Conservation (phyloP, 2,329 filamentous ascomycete species). For the Xylariales sp. region DNA sequence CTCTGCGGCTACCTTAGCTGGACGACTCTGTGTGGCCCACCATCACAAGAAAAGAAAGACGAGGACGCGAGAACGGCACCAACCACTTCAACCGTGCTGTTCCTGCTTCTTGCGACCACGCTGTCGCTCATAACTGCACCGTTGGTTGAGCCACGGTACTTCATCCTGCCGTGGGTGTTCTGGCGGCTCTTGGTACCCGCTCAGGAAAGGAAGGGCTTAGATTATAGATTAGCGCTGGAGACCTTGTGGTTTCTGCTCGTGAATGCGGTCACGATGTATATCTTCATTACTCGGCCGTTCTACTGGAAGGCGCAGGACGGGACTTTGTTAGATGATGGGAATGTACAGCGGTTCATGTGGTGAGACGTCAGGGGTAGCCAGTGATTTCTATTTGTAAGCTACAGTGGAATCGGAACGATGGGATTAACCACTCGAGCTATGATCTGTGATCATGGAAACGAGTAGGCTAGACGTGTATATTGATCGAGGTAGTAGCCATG, state of each 20-base stretch:
- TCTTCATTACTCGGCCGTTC: conserved; percentile 67
- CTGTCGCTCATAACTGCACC: conserved; percentile 83
- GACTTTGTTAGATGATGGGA: conserved; percentile 47
- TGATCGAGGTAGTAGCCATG: no score
- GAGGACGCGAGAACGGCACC: conserved; percentile 23
- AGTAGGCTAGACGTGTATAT: no score
- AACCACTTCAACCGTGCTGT: conserved; percentile 46
- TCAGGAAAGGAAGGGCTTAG: conserved; percentile 4
- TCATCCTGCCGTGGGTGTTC: conserved; percentile 91
- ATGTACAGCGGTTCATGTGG: conserved; percentile 79
- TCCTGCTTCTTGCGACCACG: conserved; percentile 63
- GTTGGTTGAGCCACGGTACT: conserved; percentile 91
- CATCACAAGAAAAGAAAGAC: conserved; percentile 9
- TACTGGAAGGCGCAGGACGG: conserved; percentile 56
- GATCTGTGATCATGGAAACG: no score
- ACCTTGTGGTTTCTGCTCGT: conserved; percentile 64
- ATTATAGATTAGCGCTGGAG: conserved; percentile 44
- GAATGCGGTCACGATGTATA: conserved; percentile 62
- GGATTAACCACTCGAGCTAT: no score
- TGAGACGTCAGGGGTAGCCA: no score
- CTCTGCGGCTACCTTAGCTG: conserved; percentile 65
- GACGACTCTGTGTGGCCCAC: conserved; percentile 43
- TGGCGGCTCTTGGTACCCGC: conserved; percentile 77
- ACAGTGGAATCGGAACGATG: no score
- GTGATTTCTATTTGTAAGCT: no score